Evolutionary conservation across 208 protist genomes (phyloP).

Genomic region (Crithidia thermophila): DNA sequence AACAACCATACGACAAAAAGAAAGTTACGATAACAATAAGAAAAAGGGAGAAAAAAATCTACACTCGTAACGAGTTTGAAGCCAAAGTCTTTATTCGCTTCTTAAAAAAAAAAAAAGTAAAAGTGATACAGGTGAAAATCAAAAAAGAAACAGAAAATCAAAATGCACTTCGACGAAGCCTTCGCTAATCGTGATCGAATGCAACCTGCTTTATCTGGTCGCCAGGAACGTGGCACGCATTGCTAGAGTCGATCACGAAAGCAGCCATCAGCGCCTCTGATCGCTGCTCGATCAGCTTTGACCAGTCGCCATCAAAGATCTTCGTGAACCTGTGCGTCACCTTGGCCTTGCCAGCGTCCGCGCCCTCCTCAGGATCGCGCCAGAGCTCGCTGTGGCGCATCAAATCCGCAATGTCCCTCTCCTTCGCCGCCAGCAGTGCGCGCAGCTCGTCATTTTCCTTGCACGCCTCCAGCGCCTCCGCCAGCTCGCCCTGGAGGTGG

Average conservation of each 20-base stretch:
- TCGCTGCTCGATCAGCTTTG: constrained; percentile 41
- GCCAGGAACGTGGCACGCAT: constrained; percentile 66
- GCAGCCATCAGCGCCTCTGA: constrained; percentile 58
- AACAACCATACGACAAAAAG: background rate
- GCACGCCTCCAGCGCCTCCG: constrained; percentile 12
- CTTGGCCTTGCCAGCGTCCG: constrained; percentile 38
- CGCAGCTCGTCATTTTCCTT: constrained; percentile 35
- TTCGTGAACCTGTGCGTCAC: constrained; percentile 55
- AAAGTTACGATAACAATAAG: background rate
- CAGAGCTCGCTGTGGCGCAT: constrained; percentile 33
- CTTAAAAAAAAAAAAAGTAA: constrained; percentile 8
- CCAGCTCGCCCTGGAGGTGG: constrained; percentile 32
- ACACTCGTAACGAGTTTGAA: constrained; percentile 6
- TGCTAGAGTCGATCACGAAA: constrained; percentile 69
- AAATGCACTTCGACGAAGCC: background rate
- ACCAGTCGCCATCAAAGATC: constrained; percentile 70
- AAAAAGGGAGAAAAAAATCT: background rate
- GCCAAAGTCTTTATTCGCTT: too few species aligned
- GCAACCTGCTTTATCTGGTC: constrained; percentile 52
- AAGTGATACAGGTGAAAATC: background rate
- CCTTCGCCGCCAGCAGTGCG: constrained; percentile 28
- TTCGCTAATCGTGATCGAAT: constrained; percentile 40
- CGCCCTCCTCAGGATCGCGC: constrained; percentile 31
- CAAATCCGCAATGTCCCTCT: constrained; percentile 41
- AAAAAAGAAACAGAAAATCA: background rate